Evolutionary conservation across 192 early-diverging fungal species (phyloP).

Genomic region (Jimgerdemannia lactiflua): DNA sequence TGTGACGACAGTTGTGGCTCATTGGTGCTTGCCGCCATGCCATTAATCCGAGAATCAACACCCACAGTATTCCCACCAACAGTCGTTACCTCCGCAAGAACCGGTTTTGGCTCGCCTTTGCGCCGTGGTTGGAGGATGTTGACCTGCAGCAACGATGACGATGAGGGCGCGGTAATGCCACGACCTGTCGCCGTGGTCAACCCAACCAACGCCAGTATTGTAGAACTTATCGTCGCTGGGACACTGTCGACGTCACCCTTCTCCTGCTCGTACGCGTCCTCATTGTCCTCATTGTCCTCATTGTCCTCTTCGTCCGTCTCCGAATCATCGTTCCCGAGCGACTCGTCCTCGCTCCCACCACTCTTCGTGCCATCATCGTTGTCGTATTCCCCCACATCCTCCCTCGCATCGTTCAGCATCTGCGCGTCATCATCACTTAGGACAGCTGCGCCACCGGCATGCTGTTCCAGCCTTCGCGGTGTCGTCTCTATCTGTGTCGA

Average conservation of each 20-base stretch:
- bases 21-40: too few species aligned
- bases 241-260: neutral
- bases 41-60: too few species aligned
- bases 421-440: constrained; percentile 23
- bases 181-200: neutral
- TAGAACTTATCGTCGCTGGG: neutral
- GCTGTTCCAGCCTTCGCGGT: too few species aligned
- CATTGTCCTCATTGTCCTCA: constrained; percentile 2
- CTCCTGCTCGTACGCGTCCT: neutral
- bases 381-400: constrained; percentile 11
- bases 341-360: constrained; percentile 4
- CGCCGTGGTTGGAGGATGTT: neutral
- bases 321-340: neutral
- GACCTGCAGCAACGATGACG: neutral
- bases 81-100: neutral
- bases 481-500: too few species aligned
- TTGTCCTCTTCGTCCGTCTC: constrained; percentile 3
- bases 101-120: neutral
- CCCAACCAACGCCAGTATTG: neutral
- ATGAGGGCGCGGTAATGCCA: neutral
- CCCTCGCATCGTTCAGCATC: neutral
- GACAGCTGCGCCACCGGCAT: too few species aligned
- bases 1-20: too few species aligned
- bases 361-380: constrained; percentile 3
- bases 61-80: too few species aligned